Percentiles rank a stretch among this genome's conserved stretches.
Conservation (phyloP, 2,329 filamentous ascomycete species). For the Nannizziopsis barbatae region DNA sequence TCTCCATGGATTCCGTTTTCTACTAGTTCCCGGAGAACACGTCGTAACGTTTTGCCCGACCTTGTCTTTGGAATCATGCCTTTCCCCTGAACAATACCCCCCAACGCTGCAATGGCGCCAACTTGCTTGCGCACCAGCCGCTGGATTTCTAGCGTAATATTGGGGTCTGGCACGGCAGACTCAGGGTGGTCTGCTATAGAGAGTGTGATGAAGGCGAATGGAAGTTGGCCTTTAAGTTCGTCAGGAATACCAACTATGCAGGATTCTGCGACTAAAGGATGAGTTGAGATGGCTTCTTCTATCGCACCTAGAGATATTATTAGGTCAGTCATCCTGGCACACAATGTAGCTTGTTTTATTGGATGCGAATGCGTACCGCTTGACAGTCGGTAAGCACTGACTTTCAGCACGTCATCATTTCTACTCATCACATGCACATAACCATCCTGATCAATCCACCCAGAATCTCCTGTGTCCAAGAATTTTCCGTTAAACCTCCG, state of each 20-base stretch:
- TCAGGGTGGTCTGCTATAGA: slow-evolving; percentile 12
- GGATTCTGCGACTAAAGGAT: slow-evolving; percentile 67
- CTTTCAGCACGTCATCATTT: slow-evolving; percentile 83
- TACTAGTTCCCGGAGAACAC: slow-evolving; percentile 69
- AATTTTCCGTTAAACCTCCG: slow-evolving; percentile 69
- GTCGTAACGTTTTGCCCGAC: slow-evolving; percentile 73
- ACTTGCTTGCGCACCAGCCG: slow-evolving; percentile 64
- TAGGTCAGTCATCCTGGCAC: too few relatives aligned
- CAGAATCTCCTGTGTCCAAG: slow-evolving; percentile 84
- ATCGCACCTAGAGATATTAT: too few relatives aligned
- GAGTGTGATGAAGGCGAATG: slow-evolving; percentile 75
- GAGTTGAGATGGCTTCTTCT: slow-evolving; percentile 65
- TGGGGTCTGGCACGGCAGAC: slow-evolving; percentile 28
- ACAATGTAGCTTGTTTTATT: slow-evolving; percentile 52
- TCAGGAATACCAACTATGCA: slow-evolving; percentile 81
- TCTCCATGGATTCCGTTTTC: slow-evolving; percentile 69
- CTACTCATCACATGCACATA: slow-evolving; percentile 53
- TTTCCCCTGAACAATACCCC: slow-evolving; percentile 71
- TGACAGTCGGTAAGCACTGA: slow-evolving; percentile 66
- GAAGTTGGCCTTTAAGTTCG: slow-evolving; percentile 73
- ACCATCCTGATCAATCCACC: slow-evolving; percentile 65
- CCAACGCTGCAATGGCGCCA: slow-evolving; percentile 72
- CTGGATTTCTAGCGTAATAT: slow-evolving; percentile 37
- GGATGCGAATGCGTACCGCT: slow-evolving; percentile 37
- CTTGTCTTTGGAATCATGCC: slow-evolving; percentile 90